Base-by-base conservation (phyloP, 495 filamentous ascomycete species). In the Polyplosphaeria fusca region DNA sequence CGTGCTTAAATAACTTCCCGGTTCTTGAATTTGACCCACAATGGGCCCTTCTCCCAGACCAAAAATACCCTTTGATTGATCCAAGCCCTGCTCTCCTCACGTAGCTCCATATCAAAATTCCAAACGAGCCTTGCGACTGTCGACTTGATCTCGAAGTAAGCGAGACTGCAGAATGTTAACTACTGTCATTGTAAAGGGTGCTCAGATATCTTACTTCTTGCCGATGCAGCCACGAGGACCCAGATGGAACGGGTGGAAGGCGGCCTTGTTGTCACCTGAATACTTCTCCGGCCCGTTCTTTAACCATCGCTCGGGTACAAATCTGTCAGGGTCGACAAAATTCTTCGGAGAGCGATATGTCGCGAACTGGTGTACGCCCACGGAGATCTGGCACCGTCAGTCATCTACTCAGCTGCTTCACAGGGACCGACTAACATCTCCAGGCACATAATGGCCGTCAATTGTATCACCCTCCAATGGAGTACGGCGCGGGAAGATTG, bases 21-120 rank as follows among this genome's bases (percentile, higher is more conserved):
- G 5, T 42, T 5, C 39, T 18, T 9, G 5, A 42, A 20, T 20
- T 42, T 9, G 7, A 42, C 39, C 39, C 39, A 42, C 26, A 71
- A 38, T 16, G 68, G 63, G 3, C 63, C 69, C 59, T 76, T 79
- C 37, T 77, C 67, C 78, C 78, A 80, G 37, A 71, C 23, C 9
- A 54, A 44, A 44, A 52, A 71, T 11, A 61, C 48, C 11, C 58
- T 63, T 60, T 69, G 68, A 25, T 64, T 48, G 2, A 28, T 41
- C 69, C 69, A 71, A 30, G 55, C 45, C 37, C 52, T 23, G 32
- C 54, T 61, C 44, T 70, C 63, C 13, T 58, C 42, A 24, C 52
- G 55, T 4, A 71, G 38, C 35, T 62, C 30, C 22, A 70, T 28
- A 26, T 71, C 66, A 46, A 71, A 69, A 20, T 65, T 46, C 52